Evolutionary conservation across 495 filamentous ascomycete species (phyloP).

Genomic region (Daldinia caldariorum): DNA sequence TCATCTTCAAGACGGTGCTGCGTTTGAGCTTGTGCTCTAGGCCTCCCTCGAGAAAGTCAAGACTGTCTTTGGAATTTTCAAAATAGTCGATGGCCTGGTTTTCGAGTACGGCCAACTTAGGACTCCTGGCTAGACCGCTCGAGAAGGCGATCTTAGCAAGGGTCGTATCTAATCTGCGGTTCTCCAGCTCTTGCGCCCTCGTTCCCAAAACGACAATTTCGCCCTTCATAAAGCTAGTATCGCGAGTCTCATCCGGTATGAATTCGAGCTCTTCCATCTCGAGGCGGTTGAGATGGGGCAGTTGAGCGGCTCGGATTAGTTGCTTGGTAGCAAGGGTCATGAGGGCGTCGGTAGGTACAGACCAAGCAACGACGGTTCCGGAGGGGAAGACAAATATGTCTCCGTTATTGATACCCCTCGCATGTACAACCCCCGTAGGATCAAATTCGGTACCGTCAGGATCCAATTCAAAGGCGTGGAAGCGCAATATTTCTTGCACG

Average conservation of each 20-base stretch:
- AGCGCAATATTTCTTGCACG: conserved; percentile 74
- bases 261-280: conserved; percentile 95
- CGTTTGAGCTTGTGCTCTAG: conserved; percentile 71
- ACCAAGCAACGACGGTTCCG: conserved; percentile 94
- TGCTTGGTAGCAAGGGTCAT: conserved; percentile 76
- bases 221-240: conserved; percentile 82
- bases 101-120: conserved; percentile 96
- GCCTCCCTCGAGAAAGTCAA: conserved; percentile 81
- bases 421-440: conserved; percentile 67
- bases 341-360: conserved; percentile 75
- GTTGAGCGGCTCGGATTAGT: conserved; percentile 76
- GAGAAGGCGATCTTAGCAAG: conserved; percentile 96
- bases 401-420: conserved; percentile 66
- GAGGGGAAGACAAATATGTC: conserved; percentile 98
- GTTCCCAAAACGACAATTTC: conserved; percentile 92
- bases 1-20: conserved; percentile 87
- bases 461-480: conserved; percentile 75
- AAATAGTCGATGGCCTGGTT: conserved; percentile 84
- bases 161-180: conserved; percentile 71
- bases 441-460: conserved; percentile 67
- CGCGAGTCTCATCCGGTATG: conserved; percentile 75
- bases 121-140: conserved; percentile 90
- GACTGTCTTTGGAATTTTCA: conserved; percentile 69
- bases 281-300: conserved; percentile 71
- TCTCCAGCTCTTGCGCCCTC: conserved; percentile 54